A percentile compares a stretch with the other conserved stretches of the same genome.
Conservation (phyloP, 23 red algal species). For the Gracilariopsis chorda region DNA sequence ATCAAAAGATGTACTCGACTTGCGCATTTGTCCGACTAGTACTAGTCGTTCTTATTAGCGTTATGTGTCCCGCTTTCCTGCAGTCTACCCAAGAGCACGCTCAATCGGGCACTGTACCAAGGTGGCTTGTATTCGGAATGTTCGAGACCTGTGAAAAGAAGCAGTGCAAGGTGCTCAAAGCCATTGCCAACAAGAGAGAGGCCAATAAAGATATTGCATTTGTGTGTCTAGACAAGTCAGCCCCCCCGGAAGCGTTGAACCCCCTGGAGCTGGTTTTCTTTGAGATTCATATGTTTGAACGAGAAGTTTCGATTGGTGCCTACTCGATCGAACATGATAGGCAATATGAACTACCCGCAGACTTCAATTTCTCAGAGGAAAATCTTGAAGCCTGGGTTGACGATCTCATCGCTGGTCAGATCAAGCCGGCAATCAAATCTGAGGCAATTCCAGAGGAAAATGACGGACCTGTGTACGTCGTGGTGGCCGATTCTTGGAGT, state of each 20-base stretch:
- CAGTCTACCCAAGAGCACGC: constrained; percentile 74
- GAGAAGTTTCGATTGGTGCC: constrained; percentile 40
- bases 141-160: constrained; percentile 37
- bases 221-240: no score
- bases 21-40: no score
- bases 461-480: constrained; percentile 60
- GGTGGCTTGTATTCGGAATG: constrained; percentile 62
- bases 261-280: constrained; percentile 46
- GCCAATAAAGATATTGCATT: constrained; percentile 61
- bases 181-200: constrained; percentile 51
- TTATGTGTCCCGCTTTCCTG: constrained; percentile 40
- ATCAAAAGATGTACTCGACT: no score
- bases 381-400: constrained; percentile 62
- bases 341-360: constrained; percentile 63
- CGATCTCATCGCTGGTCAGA: constrained; percentile 65
- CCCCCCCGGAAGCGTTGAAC: no score
- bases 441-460: constrained; percentile 71
- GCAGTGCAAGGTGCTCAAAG: constrained; percentile 34
- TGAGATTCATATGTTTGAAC: constrained; percentile 45
- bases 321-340: constrained; percentile 64
- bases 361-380: constrained; percentile 33
- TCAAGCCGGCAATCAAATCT: constrained; percentile 64
- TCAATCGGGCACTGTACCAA: constrained; percentile 52
- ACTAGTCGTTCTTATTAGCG: no score
- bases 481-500: constrained; percentile 87